These are phyloP conservation scores for Naganishia sp. DNA, from an alignment of 1,284 basidiomycete genomes.

Conservation along the genomic window DNA sequence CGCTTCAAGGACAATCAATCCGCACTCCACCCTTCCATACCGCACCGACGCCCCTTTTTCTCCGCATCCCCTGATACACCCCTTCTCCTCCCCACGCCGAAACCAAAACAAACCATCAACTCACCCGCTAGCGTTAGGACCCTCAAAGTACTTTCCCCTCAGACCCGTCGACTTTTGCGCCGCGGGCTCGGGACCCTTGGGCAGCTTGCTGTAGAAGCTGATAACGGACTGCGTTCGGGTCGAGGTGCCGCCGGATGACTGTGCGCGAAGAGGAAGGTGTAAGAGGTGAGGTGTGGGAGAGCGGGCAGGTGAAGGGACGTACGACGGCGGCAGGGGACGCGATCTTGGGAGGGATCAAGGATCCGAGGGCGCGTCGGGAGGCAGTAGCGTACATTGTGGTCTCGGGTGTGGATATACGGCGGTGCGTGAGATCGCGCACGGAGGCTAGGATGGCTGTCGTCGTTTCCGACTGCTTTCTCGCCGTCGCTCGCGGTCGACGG, in stretches of 20 bases:
- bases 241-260: constrained; percentile 72
- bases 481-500: constrained; percentile 1
- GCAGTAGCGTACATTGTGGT: constrained; percentile 73
- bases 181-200: constrained; percentile 65
- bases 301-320: constrained; percentile 45
- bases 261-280: neutral
- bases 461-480: constrained; percentile 17
- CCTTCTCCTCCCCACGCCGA: neutral
- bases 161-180: constrained; percentile 65
- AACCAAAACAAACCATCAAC: constrained; percentile 33
- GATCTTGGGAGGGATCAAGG: constrained; percentile 90
- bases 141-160: constrained; percentile 77
- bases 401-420: constrained; percentile 4
- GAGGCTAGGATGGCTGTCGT: neutral
- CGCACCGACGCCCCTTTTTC: neutral
- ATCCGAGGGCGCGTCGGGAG: constrained; percentile 74
- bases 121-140: constrained; percentile 76
- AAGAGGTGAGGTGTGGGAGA: neutral
- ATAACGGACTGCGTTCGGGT: constrained; percentile 80
- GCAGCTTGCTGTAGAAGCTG: constrained; percentile 90
- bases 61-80: neutral
- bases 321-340: constrained; percentile 86
- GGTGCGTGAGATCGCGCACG: neutral
- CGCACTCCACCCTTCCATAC: neutral
- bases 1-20: neutral